Evolutionary conservation across 2,329 filamentous ascomycete genomes (phyloP).

Genomic region (Malbranchea zuffiana): DNA sequence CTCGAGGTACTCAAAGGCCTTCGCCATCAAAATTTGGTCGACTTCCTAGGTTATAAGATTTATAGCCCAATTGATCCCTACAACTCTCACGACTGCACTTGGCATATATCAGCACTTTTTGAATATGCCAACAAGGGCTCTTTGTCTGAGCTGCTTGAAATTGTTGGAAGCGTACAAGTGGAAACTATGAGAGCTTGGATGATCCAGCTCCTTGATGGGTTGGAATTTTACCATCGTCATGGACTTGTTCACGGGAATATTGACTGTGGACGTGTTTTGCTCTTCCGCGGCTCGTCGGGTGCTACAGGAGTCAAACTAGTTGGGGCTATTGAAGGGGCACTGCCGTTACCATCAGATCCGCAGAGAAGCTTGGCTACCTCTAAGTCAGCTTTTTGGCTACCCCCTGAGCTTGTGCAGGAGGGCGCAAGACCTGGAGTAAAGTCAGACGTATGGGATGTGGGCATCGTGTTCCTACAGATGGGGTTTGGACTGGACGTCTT

Average conservation of each 20-base stretch:
- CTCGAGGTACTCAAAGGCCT: constrained; percentile 66
- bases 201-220: constrained; percentile 77
- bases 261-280: constrained; percentile 65
- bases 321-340: constrained; percentile 40
- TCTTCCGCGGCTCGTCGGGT: constrained; percentile 59
- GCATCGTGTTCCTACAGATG: constrained; percentile 87
- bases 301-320: constrained; percentile 53
- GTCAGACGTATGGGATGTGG: constrained; percentile 91
- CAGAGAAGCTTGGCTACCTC: constrained; percentile 42
- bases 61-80: constrained; percentile 38
- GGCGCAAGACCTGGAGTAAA: constrained; percentile 52
- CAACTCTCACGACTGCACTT: constrained; percentile 38
- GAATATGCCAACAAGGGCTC: constrained; percentile 74
- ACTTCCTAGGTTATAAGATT: constrained; percentile 75
- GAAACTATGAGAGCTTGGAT: constrained; percentile 78
- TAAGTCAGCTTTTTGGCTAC: constrained; percentile 70
- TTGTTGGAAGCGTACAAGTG: constrained; percentile 62
- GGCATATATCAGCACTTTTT: constrained; percentile 64
- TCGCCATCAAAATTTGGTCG: constrained; percentile 64
- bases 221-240: constrained; percentile 77
- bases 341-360: constrained; percentile 37
- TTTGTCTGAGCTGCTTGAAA: constrained; percentile 67
- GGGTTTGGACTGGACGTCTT: constrained; percentile 71
- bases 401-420: constrained; percentile 61
- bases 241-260: constrained; percentile 76